Conservation (phyloP, 768 basidiomycete genomes). For the Kwoniella bestiolae region DNA sequence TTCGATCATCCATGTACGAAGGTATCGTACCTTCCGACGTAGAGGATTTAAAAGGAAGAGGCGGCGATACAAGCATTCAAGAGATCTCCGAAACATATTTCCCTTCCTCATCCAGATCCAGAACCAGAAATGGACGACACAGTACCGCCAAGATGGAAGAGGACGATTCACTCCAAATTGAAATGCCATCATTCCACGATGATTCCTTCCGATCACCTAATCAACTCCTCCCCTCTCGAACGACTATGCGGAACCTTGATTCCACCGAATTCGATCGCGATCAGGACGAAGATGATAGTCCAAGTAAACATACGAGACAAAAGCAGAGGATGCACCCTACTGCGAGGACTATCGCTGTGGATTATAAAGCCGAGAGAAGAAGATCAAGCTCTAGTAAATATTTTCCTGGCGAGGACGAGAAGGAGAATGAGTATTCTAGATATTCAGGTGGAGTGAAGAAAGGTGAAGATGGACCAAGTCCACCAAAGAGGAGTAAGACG, state of each 20-base stretch:
- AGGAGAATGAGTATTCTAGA: conserved; percentile 1
- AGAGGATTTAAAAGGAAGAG: background rate
- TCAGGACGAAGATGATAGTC: background rate
- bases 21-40: background rate
- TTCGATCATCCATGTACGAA: conserved; percentile 11
- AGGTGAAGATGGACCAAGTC: background rate
- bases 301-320: conserved; percentile 3
- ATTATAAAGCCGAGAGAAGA: conserved; percentile 11
- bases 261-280: background rate
- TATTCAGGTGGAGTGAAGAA: background rate
- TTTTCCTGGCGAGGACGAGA: conserved; percentile 6
- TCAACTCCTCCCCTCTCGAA: conserved; percentile 2
- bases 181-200: conserved; percentile 34
- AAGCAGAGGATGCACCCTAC: conserved; percentile 24
- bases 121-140: conserved; percentile 25
- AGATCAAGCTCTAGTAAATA: conserved; percentile 25
- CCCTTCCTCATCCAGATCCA: background rate
- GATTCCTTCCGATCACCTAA: conserved; percentile 6
- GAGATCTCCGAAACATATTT: conserved; percentile 10
- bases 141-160: background rate
- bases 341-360: conserved; percentile 17
- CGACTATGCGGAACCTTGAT: conserved; percentile 1
- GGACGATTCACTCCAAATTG: conserved; percentile 37
- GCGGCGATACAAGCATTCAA: conserved; percentile 13
- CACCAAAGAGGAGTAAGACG: conserved; percentile 28